Evolutionary conservation across 495 filamentous ascomycete genomes (phyloP), one percentile per base, ranked within the genome.

Genomic region (Jackrogersella multiformis): DNA sequence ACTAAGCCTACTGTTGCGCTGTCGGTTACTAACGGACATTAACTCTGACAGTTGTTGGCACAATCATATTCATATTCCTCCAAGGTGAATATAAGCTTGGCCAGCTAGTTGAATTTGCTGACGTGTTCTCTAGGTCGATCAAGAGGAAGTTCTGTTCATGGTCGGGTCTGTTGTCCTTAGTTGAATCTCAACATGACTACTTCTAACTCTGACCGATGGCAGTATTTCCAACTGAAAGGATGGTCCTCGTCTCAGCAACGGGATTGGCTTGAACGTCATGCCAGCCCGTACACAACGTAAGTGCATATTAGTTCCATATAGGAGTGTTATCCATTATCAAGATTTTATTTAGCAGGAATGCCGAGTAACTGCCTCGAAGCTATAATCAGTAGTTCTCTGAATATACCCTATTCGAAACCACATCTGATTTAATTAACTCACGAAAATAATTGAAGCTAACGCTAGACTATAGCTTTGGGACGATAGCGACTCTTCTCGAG

Each of bases 191-290:
- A 34, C n/a, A 23, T 66, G 35, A 58, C 44, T 23, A 35, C 30
- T 39, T 53, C 72, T 74, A 38, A 74, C 42, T 42, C 63, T 74
- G 39, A 72, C 38, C 24, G 49, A 24, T 36, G 10, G 16, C 52
- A 85, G 73, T 99, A 97, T 76, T 97, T 97, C 72, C 92, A 96
- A 78, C 80, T 99, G 44, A 96, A 96, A 78, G 86, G 87, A 3
- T 94, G 91, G 89, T 79, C 82, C n/a, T 73, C 79, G 12, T 74
- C 75, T 21, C 79, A 91, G 75, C 83, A 78, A 64, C 83, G 87
- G 51, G 80, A 87, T 56, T 94, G 88, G 81, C 78, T 96, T 24
- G 65, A 85, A 52, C 79, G 85, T 58, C 82, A 90, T 57, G 79
- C 81, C 49, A 88, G 82, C 0, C 86, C 87, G 21, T 94, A 97